Evolutionary conservation across 805 yeast species (phyloP), one percentile per base, ranked within the genome.

Genomic region (Candida hispaniensis): DNA sequence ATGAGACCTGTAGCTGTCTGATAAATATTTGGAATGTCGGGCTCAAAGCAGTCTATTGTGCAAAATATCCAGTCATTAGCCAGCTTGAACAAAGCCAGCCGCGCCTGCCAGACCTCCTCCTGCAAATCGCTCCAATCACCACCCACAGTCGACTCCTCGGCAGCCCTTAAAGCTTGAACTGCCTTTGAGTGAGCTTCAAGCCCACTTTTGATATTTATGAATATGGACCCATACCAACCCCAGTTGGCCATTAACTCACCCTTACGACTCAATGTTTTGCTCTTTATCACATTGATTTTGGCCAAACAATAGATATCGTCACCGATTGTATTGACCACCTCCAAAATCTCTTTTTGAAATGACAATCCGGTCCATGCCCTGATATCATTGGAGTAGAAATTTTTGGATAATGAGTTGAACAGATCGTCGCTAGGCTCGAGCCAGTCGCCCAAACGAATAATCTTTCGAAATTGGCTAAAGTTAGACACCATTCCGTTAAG

Each of bases 361-460:
- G 14, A n/a, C 3, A 32, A 11, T 2, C 28, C 23, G 10, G 28
- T 17, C 2, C 23, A 10, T 2, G 36, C 8, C n/a, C n/a, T n/a
- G 25, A 39, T 18, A 7, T 28, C 25, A 19, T 19, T 19, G n/a
- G 10, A 9, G 22, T 19, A 19, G n/a, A n/a, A n/a, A n/a, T n/a
- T n/a, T n/a, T n/a, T n/a, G 18, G 23, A 12, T 7, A 23, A 23
- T 10, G 36, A 9, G 5, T 27, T 32, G 29, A 29, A 23, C 26
- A 38, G 41, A 38, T 27, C 30, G 24, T 24, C 30, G 5, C 19
- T 35, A 3, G 47, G 41, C 10, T 33, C 39, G 14, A 48, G 17
- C 55, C 54, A 52, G 35, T 51, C 51, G 15, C 51, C 52, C 12
- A 52, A 38, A 25, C 53, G 46, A 24, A 52, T 49, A 29, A 52